Percentiles rank a stretch among this genome's conserved stretches.
Conservation (phyloP, 2,329 filamentous ascomycete genomes). For the Hypomyces rosellus region DNA sequence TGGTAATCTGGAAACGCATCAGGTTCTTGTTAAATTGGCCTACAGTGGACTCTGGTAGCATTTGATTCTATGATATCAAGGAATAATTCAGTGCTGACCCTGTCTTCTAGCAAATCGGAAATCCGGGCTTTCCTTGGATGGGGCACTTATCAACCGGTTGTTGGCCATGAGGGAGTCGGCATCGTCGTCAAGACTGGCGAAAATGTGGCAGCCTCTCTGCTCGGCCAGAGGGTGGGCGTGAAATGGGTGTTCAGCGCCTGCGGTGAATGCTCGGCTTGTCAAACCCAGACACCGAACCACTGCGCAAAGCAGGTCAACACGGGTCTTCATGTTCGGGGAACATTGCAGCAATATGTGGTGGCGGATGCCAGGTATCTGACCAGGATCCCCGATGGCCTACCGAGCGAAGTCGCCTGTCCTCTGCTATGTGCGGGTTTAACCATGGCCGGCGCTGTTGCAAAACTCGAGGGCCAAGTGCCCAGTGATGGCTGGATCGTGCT, state of each 20-base stretch:
- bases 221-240: conserved; percentile 33
- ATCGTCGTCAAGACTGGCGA: conserved; percentile 24
- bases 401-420: conserved; percentile 20
- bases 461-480: conserved; percentile 13
- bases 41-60: conserved; percentile 5
- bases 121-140: conserved; percentile 24
- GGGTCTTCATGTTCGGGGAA: conserved; percentile 28
- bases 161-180: conserved; percentile 28
- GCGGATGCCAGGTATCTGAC: conserved; percentile 24
- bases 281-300: conserved; percentile 29
- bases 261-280: conserved; percentile 29
- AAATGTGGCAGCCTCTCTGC: conserved; percentile 18
- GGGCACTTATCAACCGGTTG: conserved; percentile 19
- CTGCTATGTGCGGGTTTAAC: conserved; percentile 28
- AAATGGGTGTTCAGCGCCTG: conserved; percentile 41
- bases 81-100: background rate
- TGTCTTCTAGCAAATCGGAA: conserved; percentile 22
- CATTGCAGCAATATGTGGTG: conserved; percentile 25
- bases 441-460: conserved; percentile 23
- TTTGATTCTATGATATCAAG: too few relatives aligned
- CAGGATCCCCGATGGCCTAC: conserved; percentile 16
- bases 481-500: conserved; percentile 23
- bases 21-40: conserved; percentile 6
- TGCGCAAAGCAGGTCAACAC: conserved; percentile 37
- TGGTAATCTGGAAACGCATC: background rate